Base-by-base conservation (phyloP, 139 green algal genomes). In the Tetradesmus obliquus region DNA sequence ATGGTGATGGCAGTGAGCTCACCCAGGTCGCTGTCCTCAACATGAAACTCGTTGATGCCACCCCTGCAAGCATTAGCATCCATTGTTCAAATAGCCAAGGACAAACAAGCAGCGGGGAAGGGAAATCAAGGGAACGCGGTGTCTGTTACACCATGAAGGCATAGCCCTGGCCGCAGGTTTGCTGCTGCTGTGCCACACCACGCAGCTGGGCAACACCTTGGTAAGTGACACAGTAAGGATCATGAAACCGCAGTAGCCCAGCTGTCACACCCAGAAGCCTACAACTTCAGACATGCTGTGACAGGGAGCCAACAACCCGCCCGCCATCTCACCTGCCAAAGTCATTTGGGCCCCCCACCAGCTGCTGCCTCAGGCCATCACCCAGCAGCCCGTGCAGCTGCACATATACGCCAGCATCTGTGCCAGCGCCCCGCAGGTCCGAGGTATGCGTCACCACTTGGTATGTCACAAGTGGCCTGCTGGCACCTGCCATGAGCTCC, bases 341-440 rank as follows among this genome's bases (percentile, higher is more conserved):
- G 3, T n/a, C 53, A 8, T 4, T 17, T 2, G 62, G 19, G 1
- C 82, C 54, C 19, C 82, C 89, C 17, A 88, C 3, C 82, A 92
- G 66, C 69, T 71, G 55, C 2, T 92, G 89, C 22, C 60, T 55
- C 9, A 69, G 22, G 22, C 89, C 82, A 74, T 92, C 89, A 0
- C 81, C 81, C 54, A 85, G 53, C 20, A 82, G 1, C 5, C 89
- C 89, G 17, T 92, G 89, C 66, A 92, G 89, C 81, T 83, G 54
- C 5, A 92, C n/a, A 3, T 79, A 72, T 54, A 92, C 89, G 72
- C 72, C 81, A 3, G 89, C 89, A 80, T 92, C 89, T 58, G 89
- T 92, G 20, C 89, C 88, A 82, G 93, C 92, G 32, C 92, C 91
- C 5, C 93, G 90, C 10, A 95, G n/a, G 92, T 96, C 93, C n/a